Base-by-base conservation (phyloP, 768 basidiomycete genomes). In the Cyclocybe aegerita region DNA sequence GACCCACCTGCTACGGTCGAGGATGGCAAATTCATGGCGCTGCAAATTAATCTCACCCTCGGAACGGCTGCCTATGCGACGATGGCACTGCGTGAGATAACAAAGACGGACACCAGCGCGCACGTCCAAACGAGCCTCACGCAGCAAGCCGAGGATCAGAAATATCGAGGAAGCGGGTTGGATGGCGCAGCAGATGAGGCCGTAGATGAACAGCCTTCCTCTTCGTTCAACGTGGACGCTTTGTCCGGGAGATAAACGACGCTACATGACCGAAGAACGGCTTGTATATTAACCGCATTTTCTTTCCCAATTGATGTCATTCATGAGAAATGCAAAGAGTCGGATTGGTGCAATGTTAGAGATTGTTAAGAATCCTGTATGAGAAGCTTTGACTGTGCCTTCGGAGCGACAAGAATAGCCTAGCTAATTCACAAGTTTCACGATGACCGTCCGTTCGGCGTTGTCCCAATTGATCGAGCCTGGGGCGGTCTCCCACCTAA, bases 51-150 rank as follows among this genome's bases (percentile, higher is more conserved):
- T 35, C 69, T 98, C 47, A 82, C 78, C n/a, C 79, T 99, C 11
- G 93, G 90, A 10, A 92, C 93, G 6, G 90, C 93, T 0, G 88
- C 93, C 4, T 99, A 98, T 68, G 97, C 97, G 1, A 99, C 97
- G 2, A 99, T 99, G 97, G 96, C 95, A 3, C 67, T 99, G 58
- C 83, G 93, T 37, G 93, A 97, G 70, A 83, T 97, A 39, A 93
- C 94, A 10, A 98, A 96, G 72, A 91, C 88, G 32, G 94, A 98
- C 62, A 98, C 95, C 14, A 93, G 92, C 65, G 87, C 93, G 36
- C 93, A 93, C 60, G 86, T 85, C 70, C 95, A 97, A 64, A 88
- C 79, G n/a, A 72, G 73, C 56, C 75, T 94, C 53, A 94, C 92
- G 9, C 78, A 76, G 46, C 76, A 80, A 31, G 85, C 90, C 15